Base-by-base conservation (phyloP, 2,329 filamentous ascomycete species). In the Nothopassalora personata region DNA sequence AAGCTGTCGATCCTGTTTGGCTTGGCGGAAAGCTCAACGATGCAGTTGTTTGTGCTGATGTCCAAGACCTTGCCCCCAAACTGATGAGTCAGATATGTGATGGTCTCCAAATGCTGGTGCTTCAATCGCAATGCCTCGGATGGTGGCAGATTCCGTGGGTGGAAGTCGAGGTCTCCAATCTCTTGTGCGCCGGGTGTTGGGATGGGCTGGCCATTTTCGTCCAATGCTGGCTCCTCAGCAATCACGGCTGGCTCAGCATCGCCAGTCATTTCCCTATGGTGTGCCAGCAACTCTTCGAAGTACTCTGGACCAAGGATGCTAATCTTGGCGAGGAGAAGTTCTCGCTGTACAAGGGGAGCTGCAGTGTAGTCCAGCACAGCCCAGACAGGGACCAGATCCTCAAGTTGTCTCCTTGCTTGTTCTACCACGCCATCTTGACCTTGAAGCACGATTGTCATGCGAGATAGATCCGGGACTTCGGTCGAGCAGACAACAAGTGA, bases 11-110 rank as follows among this genome's bases (percentile, higher is more conserved):
- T 96, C 76, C 94, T 88, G 62, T 82, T 85, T 36, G 91, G 92
- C 78, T 99, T 99, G 60, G 94, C 94, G 56, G 91, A 96, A 7
- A 99, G 77, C 77, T 99, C 94, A 60, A 99, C 92, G 75, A 97
- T 97, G 78, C 94, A 97, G 79, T 95, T 97, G 77, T 90, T 97
- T 55, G 90, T 97, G 81, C 91, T 96, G 70, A 99, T 97, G 76
- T 99, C 94, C 69, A 99, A 77, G 28, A 99, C 90, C 80, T 99
- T 99, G 65, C 94, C 94, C 58, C 92, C 92, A 70, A 99, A 99
- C 72, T 99, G 94, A 79, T 99, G 94, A 18, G 93, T 88, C 73
- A 99, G 86, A 76, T 96, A 94, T 58, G 94, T 99, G 71, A 99
- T 96, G 58, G 89, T 91, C 79, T 93, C 90, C 68, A 99, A 78